phyloP scores from a whole-genome alignment of 805 yeast genomes.

The Phaffomyces thermotolerans region DNA sequence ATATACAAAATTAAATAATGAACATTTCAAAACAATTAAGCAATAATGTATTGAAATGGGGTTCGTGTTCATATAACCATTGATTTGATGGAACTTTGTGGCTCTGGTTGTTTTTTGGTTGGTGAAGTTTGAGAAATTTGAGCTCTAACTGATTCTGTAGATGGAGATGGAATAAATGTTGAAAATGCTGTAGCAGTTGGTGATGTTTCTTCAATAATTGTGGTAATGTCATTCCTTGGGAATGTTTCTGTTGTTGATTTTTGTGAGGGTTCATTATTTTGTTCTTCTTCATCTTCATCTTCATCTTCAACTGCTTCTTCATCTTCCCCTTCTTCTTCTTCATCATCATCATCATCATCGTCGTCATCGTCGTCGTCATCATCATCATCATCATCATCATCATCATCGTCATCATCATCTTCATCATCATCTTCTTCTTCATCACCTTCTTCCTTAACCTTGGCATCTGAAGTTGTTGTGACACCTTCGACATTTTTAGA shows the following conservation, averaged over 20 bases:
- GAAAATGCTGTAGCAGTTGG: not conserved
- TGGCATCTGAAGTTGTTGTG: slow-evolving; percentile 18
- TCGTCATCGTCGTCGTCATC: slow-evolving; percentile 6
- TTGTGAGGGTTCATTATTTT: slow-evolving; percentile 36
- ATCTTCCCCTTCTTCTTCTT: slow-evolving; percentile 7
- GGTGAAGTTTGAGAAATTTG: not conserved
- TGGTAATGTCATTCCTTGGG: slow-evolving; percentile 4
- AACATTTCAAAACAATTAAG: not conserved
- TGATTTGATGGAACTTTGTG: slow-evolving; percentile 5
- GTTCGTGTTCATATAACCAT: slow-evolving; percentile 7
- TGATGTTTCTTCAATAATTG: slow-evolving; percentile 4
- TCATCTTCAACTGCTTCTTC: slow-evolving; percentile 4
- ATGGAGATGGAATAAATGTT: not conserved
- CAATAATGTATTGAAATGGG: not conserved
- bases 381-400: slow-evolving; percentile 1
- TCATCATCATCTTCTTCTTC: not conserved
- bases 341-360: slow-evolving; percentile 9
- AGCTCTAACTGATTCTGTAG: not conserved
- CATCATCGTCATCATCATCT: slow-evolving; percentile 9
- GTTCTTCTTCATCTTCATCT: slow-evolving; percentile 18
- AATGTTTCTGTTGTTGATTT: not conserved
- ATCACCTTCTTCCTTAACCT: slow-evolving; percentile 6
- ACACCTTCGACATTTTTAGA: slow-evolving; percentile 19
- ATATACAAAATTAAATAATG: no score
- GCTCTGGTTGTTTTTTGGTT: slow-evolving; percentile 3